A percentile compares a stretch with the other conserved stretches of the same genome.
phyloP scores from a whole-genome alignment of 352 stramenopile species.

The Pythium brachiatum region DNA sequence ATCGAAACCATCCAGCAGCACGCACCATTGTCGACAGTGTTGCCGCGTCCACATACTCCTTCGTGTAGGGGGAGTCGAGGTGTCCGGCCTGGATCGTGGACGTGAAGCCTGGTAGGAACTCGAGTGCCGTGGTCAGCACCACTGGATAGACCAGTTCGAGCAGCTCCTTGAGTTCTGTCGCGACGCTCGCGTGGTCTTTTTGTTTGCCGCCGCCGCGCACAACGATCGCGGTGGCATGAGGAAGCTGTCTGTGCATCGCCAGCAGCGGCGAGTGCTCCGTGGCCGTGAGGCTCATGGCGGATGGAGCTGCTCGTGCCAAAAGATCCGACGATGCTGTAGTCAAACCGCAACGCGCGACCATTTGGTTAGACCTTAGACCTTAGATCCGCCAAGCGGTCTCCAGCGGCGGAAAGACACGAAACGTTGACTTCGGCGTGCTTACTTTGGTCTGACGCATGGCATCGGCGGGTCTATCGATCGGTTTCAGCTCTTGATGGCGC shows the following conservation, averaged over 20 bases:
- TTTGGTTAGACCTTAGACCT: not conserved
- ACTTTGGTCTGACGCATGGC: not conserved
- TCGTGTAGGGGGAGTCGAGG: conserved; percentile 44
- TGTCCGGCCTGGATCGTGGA: conserved; percentile 68
- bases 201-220: not conserved
- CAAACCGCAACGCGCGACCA: not conserved
- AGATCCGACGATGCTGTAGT: not conserved
- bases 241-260: not conserved
- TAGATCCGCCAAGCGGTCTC: not conserved
- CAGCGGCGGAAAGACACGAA: conserved; percentile 5
- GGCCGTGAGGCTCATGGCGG: conserved; percentile 1
- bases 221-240: not conserved
- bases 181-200: conserved; percentile 13
- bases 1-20: not conserved
- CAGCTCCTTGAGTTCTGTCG: conserved; percentile 40
- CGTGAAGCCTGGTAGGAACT: conserved; percentile 54
- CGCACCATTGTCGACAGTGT: conserved; percentile 67
- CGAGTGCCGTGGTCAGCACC: conserved; percentile 41
- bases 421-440: not conserved
- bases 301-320: not conserved
- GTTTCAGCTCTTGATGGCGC: no score
- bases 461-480: not conserved
- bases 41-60: conserved; percentile 67
- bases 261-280: conserved; percentile 19
- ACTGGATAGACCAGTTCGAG: conserved; percentile 48